Evolutionary conservation across 192 early-diverging fungal genomes (phyloP), one percentile per base, ranked within the genome.

Genomic region (Rhizoclosmatium globosum): DNA sequence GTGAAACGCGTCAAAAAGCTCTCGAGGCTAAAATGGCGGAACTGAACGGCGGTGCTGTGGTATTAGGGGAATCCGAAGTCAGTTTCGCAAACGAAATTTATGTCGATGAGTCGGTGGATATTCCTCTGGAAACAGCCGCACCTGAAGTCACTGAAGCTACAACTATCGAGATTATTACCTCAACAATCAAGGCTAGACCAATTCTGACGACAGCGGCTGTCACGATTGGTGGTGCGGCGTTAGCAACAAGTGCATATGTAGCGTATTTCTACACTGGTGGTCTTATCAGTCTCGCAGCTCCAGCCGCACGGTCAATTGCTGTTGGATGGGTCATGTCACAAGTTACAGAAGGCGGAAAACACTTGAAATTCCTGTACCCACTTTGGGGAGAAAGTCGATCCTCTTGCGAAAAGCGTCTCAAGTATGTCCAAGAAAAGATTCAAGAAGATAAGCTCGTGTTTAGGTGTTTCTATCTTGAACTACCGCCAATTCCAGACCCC

Each of bases 351-450:
- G 87, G 77, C 2, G 64, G 74, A 7, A 77, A 87, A 64, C 79
- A 89, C 77, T 57, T 89, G 74, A 83, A 86, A 73, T 89, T 89
- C 74, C 67, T 89, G 75, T 85, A 83, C 70, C 85, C 85, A 57
- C 59, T 89, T 3, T 89, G 87, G 87, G 86, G 88, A 15, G 84
- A 83, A 47, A 78, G 47, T n/a, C 79, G 62, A 21, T 64, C 65
- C 2, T 46, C 4, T 64, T 71, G 62, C 50, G 74, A 76, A 31
- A n/a, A 23, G 4, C 78, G 84, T 31, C 47, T 86, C 17, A 56
- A 71, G 42, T 80, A 71, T 62, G 39, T 86, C 45, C 43, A 47
- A 58, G 71, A 74, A 21, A 61, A 78, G 6, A 72, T 79, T 41
- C 78, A 65, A 11, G 56, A 71, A 46, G 79, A 71, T 2, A 46